Evolutionary conservation across 2,329 filamentous ascomycete species (phyloP), one percentile per base, ranked within the genome.

Genomic region (Cercospora canescens): DNA sequence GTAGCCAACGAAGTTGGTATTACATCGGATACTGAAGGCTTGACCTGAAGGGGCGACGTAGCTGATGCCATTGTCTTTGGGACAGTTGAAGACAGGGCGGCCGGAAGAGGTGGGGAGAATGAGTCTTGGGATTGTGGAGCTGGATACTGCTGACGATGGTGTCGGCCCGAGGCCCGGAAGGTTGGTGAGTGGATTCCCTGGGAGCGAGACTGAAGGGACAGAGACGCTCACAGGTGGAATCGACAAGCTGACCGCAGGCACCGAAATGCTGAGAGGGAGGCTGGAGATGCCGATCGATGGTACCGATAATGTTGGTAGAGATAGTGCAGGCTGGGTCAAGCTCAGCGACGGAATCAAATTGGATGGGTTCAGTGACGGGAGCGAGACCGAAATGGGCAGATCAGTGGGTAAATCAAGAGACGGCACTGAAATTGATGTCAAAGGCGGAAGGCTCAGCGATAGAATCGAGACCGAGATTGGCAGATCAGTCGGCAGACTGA

Each of bases 1-100:
- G 30, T 34, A 55, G 52, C 68, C 69, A 14, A 61, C 39, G 39
- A 66, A 69, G 45, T 73, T 55, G 11, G 62, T 60, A 34, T 54
- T 65, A 62, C 74, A 75, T 28, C 65, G 62, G 55, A 75, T 66
- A n/a, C 37, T 45, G 59, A 71, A 75, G 26, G 71, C 69, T 55
- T 70, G 64, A 26, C 69, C 69, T 0, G 65, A 57, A 3, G 74
- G 61, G 2, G 71, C 66, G 28, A 74, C 63, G 54, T 75, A 75
- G 12, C 64, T 61, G 8, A 72, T 60, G n/a, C 69, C 70, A n/a
- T 71, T 63, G 35, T 74, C 73, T 14, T 21, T 37, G 1, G 74
- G 73, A 59, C 74, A 76, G 21, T 56, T 61, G 60, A 74, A 64
- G 16, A 71, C 39, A 3, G 71, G 63, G 8, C 60, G 28, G 3